phyloP scores from a whole-genome alignment of 2,329 filamentous ascomycete genomes.

The Whalleya microplaca region DNA sequence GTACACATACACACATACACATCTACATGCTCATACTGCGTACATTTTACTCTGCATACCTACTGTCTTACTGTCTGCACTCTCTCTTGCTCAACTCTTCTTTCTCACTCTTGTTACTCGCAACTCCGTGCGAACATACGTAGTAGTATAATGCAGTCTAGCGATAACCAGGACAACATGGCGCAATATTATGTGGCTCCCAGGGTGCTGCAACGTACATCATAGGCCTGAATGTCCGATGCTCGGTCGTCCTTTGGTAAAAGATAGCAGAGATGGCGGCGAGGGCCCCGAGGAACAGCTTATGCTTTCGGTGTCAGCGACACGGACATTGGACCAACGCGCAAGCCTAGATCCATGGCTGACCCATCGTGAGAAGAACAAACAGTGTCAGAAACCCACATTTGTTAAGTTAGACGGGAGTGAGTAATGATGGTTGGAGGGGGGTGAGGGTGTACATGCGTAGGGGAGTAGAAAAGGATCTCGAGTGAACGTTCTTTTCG shows the following conservation, averaged over 20 bases:
- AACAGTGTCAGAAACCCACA: conserved; percentile 21
- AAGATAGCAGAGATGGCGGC: neutral
- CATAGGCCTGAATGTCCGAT: neutral
- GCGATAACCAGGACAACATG: conserved; percentile 2
- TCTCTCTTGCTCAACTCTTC: neutral
- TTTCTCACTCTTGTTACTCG: neutral
- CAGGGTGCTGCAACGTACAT: neutral
- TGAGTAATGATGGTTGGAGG: conserved; percentile 12
- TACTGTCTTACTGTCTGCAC: neutral
- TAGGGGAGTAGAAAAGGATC: conserved; percentile 13
- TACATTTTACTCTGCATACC: neutral
- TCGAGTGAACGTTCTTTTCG: conserved; percentile 1
- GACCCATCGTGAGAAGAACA: conserved; percentile 10
- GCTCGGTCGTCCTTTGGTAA: neutral
- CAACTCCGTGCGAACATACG: too few species aligned
- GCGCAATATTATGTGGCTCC: conserved; percentile 15
- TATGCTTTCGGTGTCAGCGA: neutral
- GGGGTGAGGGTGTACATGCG: neutral
- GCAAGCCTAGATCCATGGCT: neutral
- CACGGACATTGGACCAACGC: neutral
- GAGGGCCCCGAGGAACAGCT: neutral
- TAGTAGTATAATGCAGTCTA: neutral
- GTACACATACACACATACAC: too few species aligned
- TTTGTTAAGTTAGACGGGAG: conserved; percentile 16
- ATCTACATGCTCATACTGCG: too few species aligned